A percentile compares a stretch with the other conserved stretches of the same genome.
These are phyloP conservation scores for Selaginella moellendorffii DNA, from an alignment of 75 land plant species.

Conservation along the genomic window DNA sequence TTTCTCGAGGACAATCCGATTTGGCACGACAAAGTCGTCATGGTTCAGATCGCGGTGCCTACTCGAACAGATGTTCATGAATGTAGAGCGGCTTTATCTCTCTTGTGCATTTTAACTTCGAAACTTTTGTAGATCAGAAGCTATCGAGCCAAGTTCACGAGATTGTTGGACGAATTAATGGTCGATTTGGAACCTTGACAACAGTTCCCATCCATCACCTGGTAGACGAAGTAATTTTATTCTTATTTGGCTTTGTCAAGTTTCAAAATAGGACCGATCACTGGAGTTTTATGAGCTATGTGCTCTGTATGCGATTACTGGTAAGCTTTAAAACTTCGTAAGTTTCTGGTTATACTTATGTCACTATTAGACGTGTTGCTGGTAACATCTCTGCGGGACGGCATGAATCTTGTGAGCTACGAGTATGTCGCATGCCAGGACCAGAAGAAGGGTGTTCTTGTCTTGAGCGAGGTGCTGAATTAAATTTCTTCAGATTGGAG, in stretches of 20 bases:
- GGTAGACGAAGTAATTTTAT: conserved; percentile 1
- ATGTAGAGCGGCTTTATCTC: not conserved
- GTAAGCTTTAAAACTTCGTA: too few species aligned
- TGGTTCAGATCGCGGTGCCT: conserved; percentile 7
- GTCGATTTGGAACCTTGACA: conserved; percentile 7
- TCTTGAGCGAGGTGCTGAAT: conserved; percentile 10
- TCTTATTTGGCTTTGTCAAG: too few species aligned
- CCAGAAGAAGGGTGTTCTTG: not conserved
- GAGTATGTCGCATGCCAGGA: conserved; percentile 6
- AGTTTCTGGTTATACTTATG: too few species aligned
- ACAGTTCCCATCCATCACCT: conserved; percentile 10
- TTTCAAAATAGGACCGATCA: conserved; percentile 5
- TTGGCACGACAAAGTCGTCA: conserved; percentile 6
- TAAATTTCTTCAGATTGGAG: too few species aligned
- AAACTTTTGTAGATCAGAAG: conserved; percentile 4
- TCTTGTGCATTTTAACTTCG: not conserved
- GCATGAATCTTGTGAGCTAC: conserved; percentile 9
- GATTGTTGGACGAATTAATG: conserved; percentile 6
- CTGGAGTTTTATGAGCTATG: conserved; percentile 8
- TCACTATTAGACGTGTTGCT: conserved; percentile 8
- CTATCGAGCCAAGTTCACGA: conserved; percentile 10
- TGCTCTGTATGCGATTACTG: conserved; percentile 7
- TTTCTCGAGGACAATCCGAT: conserved; percentile 6
- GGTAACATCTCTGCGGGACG: conserved; percentile 5
- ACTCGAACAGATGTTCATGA: conserved; percentile 10